Evolutionary conservation across 805 yeast species (phyloP).

Genomic region (Ascoidea asiatica): DNA sequence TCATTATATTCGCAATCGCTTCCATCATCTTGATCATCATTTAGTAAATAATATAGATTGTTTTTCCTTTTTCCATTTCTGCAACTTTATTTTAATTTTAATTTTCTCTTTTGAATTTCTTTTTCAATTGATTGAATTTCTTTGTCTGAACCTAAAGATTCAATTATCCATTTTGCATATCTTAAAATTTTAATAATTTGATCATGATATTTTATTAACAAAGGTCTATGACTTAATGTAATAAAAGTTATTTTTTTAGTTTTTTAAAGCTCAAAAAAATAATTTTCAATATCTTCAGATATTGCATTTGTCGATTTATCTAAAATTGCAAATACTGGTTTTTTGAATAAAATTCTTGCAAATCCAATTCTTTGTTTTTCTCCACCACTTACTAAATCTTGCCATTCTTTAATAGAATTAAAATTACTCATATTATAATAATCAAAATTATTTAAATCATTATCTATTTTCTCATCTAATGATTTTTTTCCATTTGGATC

Average conservation of each 20-base stretch:
- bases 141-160: conserved; percentile 51
- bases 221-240: conserved; percentile 74
- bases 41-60: conserved; percentile 33
- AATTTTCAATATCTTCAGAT: conserved; percentile 79
- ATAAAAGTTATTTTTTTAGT: conserved; percentile 60
- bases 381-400: conserved; percentile 90
- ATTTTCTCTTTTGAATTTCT: conserved; percentile 57
- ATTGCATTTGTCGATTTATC: conserved; percentile 93
- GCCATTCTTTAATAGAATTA: conserved; percentile 54
- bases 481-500: too few relatives aligned
- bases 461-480: too few relatives aligned
- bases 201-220: conserved; percentile 75
- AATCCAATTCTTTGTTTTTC: conserved; percentile 84
- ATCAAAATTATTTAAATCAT: conserved; percentile 54
- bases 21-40: conserved; percentile 3
- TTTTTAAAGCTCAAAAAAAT: conserved; percentile 63
- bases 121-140: conserved; percentile 60
- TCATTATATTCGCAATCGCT: background rate
- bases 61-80: conserved; percentile 44
- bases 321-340: conserved; percentile 68
- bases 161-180: conserved; percentile 42
- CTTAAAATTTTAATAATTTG: conserved; percentile 54
- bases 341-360: conserved; percentile 72
- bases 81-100: conserved; percentile 46
- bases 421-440: conserved; percentile 26